phyloP scores from a whole-genome alignment of 1,284 basidiomycete genomes.

The Athelia psychrophila region DNA sequence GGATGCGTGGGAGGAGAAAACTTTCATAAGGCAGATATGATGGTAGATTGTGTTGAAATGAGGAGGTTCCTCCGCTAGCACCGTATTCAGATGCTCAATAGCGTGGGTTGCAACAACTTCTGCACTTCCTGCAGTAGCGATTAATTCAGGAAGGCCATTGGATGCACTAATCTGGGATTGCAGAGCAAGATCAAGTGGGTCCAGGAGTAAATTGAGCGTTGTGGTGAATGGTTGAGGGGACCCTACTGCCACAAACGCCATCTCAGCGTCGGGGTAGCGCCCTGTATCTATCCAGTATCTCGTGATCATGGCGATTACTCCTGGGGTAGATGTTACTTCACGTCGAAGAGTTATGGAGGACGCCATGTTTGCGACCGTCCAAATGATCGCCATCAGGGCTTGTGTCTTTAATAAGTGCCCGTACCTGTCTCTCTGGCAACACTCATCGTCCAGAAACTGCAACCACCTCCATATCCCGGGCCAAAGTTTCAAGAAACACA shows the following conservation, averaged over 20 bases:
- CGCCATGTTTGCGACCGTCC: background rate
- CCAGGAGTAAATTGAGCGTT: background rate
- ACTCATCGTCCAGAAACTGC: background rate
- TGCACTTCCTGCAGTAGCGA: background rate
- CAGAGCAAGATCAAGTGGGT: too few species aligned
- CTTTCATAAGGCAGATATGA: background rate
- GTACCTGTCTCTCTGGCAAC: background rate
- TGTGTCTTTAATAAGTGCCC: background rate
- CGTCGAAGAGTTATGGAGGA: background rate
- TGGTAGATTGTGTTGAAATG: background rate
- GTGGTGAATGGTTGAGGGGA: background rate
- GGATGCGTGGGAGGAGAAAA: background rate
- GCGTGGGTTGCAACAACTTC: background rate
- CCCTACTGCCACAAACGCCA: background rate
- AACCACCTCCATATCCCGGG: background rate
- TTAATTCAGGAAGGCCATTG: background rate
- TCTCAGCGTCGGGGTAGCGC: background rate
- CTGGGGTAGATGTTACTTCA: background rate
- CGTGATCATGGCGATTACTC: background rate
- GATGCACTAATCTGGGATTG: background rate
- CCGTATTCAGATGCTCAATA: background rate
- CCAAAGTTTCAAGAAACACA: too few species aligned
- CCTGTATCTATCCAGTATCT: background rate
- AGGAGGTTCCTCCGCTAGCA: background rate
- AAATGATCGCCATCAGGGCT: background rate